Evolutionary conservation across 2,329 filamentous ascomycete genomes (phyloP).

Genomic region (Claviceps digitariae): DNA sequence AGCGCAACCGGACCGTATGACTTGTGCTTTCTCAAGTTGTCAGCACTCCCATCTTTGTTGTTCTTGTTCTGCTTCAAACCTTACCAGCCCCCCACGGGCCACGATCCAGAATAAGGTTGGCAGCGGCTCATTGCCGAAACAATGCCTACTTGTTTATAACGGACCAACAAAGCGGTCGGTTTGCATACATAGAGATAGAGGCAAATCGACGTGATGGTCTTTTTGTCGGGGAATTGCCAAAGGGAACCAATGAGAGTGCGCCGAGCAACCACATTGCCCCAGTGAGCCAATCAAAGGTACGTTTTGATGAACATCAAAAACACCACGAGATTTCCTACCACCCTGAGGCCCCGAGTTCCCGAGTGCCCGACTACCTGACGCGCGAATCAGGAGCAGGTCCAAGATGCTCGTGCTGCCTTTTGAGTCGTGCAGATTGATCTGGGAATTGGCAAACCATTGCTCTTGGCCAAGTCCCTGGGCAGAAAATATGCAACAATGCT

Average conservation of each 20-base stretch:
- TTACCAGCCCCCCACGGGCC: background rate
- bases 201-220: background rate
- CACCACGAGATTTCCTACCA: background rate
- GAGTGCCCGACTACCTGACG: no score
- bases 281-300: slow-evolving; percentile 6
- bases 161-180: background rate
- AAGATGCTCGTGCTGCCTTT: background rate
- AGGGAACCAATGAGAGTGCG: slow-evolving; percentile 6
- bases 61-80: background rate
- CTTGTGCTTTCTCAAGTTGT: background rate
- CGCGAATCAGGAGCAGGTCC: background rate
- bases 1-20: background rate
- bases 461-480: no score
- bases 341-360: no score
- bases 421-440: background rate
- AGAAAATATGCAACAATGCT: no score
- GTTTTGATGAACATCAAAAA: background rate
- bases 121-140: background rate
- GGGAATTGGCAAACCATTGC: no score
- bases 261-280: slow-evolving; percentile 5
- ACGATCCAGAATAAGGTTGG: background rate
- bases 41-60: background rate
- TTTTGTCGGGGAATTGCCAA: background rate
- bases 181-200: no score
- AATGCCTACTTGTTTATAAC: no score